phyloP scores from a whole-genome alignment of 352 stramenopile genomes.

The Halophytophthora polymorphica region DNA sequence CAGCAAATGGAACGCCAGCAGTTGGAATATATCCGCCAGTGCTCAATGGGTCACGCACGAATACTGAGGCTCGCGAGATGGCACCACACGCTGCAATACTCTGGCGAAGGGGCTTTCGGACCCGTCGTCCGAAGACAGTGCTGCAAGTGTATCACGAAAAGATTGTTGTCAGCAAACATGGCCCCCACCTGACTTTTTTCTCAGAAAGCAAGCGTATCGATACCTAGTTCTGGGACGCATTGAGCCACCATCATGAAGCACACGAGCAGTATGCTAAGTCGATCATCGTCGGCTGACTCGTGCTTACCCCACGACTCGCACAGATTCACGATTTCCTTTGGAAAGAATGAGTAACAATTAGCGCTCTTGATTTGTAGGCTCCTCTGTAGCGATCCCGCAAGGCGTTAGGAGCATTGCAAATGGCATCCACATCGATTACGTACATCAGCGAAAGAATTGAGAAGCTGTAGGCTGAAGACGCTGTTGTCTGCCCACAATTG shows the following conservation, averaged over 20 bases:
- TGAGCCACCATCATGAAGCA: slow-evolving; percentile 63
- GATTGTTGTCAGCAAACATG: not conserved
- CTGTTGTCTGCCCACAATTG: slow-evolving; percentile 68
- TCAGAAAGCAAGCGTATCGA: no score
- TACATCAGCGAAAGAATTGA: slow-evolving; percentile 61
- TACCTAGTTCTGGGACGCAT: slow-evolving; percentile 44
- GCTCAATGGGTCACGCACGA: slow-evolving; percentile 29
- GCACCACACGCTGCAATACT: slow-evolving; percentile 30
- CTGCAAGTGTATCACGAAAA: slow-evolving; percentile 5
- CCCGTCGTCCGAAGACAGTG: slow-evolving; percentile 8
- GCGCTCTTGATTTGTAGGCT: not conserved
- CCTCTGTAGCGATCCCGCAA: not conserved
- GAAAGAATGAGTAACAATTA: slow-evolving; percentile 1
- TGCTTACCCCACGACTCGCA: slow-evolving; percentile 24
- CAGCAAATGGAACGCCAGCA: no score
- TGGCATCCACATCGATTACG: not conserved
- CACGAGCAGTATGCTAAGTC: slow-evolving; percentile 36
- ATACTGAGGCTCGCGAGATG: slow-evolving; percentile 27
- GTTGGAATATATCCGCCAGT: no score
- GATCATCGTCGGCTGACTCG: slow-evolving; percentile 20
- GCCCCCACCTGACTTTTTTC: no score
- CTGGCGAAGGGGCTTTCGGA: slow-evolving; percentile 20
- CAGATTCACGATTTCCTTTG: slow-evolving; percentile 49
- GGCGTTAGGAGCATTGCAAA: not conserved
- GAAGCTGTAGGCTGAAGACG: slow-evolving; percentile 63